Percentiles rank a stretch among this genome's conserved stretches.
These are phyloP conservation scores for Syncephalastrum monosporum DNA, from an alignment of 371 early-diverging fungal genomes.

Conservation along the genomic window DNA sequence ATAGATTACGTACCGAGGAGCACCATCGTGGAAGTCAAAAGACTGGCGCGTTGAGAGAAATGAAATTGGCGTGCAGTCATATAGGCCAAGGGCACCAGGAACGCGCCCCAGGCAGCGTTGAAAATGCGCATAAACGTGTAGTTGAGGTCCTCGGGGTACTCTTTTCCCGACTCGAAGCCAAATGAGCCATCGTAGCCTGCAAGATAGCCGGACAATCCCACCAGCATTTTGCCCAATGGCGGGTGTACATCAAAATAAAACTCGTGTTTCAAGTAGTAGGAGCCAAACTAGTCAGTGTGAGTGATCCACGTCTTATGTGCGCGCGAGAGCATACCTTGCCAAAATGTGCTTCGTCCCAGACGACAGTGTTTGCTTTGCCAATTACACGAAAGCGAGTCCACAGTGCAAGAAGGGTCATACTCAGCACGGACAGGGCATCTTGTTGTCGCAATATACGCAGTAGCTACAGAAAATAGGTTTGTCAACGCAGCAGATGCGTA, in stretches of 20 bases:
- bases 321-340: constrained; percentile 62
- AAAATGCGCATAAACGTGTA: constrained; percentile 94
- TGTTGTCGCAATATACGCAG: constrained; percentile 29
- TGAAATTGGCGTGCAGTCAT: constrained; percentile 81
- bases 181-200: constrained; percentile 92
- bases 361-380: constrained; percentile 70
- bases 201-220: constrained; percentile 89
- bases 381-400: constrained; percentile 86
- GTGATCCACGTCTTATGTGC: neutral
- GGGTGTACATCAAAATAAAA: constrained; percentile 99
- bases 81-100: constrained; percentile 94
- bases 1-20: constrained; percentile 61
- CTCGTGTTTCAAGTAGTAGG: constrained; percentile 88
- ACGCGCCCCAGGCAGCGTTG: constrained; percentile 89
- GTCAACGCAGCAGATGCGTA: constrained; percentile 14
- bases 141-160: constrained; percentile 85
- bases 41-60: constrained; percentile 61
- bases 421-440: neutral
- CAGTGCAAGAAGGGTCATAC: constrained; percentile 62
- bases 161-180: constrained; percentile 84
- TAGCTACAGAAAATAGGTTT: constrained; percentile 19
- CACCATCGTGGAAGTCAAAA: constrained; percentile 78
- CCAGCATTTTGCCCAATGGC: constrained; percentile 98
- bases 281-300: constrained; percentile 75
- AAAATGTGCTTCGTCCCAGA: constrained; percentile 92